Evolutionary conservation across 2,329 filamentous ascomycete species (phyloP).

Genomic region (Kalmusia sp.): DNA sequence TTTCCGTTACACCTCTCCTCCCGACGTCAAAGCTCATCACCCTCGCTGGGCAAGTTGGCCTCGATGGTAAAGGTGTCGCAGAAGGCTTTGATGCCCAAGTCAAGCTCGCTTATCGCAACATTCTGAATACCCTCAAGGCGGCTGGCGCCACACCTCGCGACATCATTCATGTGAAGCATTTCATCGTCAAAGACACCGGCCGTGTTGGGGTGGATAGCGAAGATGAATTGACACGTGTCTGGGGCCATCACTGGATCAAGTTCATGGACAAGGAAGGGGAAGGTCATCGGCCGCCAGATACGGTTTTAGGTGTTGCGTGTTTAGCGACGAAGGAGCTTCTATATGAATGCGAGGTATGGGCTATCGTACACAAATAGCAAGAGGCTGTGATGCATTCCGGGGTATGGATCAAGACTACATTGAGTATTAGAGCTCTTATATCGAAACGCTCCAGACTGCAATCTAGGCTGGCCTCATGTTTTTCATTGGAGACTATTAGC

Average conservation of each 20-base stretch:
- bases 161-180: slow-evolving; percentile 44
- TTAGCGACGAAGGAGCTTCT: slow-evolving; percentile 38
- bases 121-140: slow-evolving; percentile 34
- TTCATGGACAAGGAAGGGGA: slow-evolving; percentile 43
- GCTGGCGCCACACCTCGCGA: slow-evolving; percentile 42
- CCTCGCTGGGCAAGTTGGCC: slow-evolving; percentile 41
- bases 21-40: slow-evolving; percentile 39
- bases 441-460: no score
- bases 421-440: no score
- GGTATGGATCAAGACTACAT: no score
- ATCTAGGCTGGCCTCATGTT: no score
- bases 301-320: slow-evolving; percentile 43
- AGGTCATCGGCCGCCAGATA: slow-evolving; percentile 46
- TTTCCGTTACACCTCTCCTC: slow-evolving; percentile 37
- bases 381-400: no score
- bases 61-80: slow-evolving; percentile 20
- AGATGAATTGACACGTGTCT: slow-evolving; percentile 37
- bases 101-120: slow-evolving; percentile 35
- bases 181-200: slow-evolving; percentile 44
- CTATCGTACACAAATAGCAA: slow-evolving; percentile 28
- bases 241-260: slow-evolving; percentile 43
- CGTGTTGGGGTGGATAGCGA: slow-evolving; percentile 26
- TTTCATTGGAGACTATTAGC: no score
- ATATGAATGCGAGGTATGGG: slow-evolving; percentile 45
- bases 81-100: slow-evolving; percentile 33